Base-by-base conservation (phyloP, 225 moss, liverwort and hornwort species). In the Pseudisothecium myosuroides region DNA sequence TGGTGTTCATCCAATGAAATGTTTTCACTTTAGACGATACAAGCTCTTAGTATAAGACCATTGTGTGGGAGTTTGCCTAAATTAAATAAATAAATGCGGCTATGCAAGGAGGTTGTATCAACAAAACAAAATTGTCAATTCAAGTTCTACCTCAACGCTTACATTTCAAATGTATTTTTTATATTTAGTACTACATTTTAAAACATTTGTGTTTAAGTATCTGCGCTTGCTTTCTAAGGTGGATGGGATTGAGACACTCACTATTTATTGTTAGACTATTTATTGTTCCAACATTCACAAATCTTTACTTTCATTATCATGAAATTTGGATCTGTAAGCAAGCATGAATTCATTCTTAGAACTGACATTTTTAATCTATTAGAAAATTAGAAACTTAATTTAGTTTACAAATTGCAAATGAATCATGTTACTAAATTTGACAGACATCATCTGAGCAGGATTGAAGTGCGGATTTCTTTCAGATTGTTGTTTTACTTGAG, bases 1-100 rank as follows among this genome's bases (percentile, higher is more conserved):
- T 39, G 3, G 17, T n/a, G 14, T 41, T 8, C 27, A 58, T 28
- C 3, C 7, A n/a, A 18, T 27, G 28, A 28, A 19, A 2, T 60
- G 4, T 19, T 20, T 60, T 41, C 12, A 60, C 29, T 41, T 27
- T 20, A 3, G 2, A 80, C 8, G 1, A 31, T 41, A 19, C 29
- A 28, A 78, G 2, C 5, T 80, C 3, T 0, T 28, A 9, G 0
- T 10, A 12, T 60, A 80, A n/a, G 28, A 5, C 13, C 13, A 20
- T 19, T 59, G 19, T 19, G 0, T 36, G 6, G 5, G 6, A 2
- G 0, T 10, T 0, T 1, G 1, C 4, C 16, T 6, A 56, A n/a
- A 37, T 27, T 26, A 16, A 79, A n/a, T 79, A 6, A 79, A 79
- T 10, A 55, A 16, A 37, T 55, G 24, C 6, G 1, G 16, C 24